phyloP scores from a whole-genome alignment of 768 basidiomycete species.

The Crucibulum laeve region DNA sequence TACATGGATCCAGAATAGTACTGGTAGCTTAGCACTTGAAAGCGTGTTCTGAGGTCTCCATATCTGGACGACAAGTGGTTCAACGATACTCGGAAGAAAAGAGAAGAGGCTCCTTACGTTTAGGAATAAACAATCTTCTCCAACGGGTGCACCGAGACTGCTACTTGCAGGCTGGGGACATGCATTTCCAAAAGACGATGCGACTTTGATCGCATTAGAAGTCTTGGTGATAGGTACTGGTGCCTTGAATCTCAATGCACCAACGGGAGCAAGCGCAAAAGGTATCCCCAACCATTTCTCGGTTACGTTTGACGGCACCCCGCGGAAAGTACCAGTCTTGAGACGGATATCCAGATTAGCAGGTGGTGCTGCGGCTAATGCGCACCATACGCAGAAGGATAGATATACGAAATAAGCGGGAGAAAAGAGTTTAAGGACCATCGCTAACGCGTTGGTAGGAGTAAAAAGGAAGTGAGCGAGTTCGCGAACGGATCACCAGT shows the following conservation, averaged over 20 bases:
- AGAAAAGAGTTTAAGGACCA: too few relatives aligned
- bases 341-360: slow-evolving; percentile 10
- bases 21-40: slow-evolving; percentile 25
- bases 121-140: slow-evolving; percentile 52
- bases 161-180: slow-evolving; percentile 43
- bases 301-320: slow-evolving; percentile 29
- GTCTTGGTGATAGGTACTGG: slow-evolving; percentile 27
- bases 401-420: neutral
- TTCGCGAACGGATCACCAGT: too few relatives aligned
- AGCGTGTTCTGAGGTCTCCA: slow-evolving; percentile 25
- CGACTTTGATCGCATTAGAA: slow-evolving; percentile 23
- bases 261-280: slow-evolving; percentile 43
- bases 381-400: too few relatives aligned
- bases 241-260: slow-evolving; percentile 38
- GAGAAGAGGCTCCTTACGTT: slow-evolving; percentile 30
- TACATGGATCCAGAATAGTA: slow-evolving; percentile 34
- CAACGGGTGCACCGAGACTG: slow-evolving; percentile 35
- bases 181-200: slow-evolving; percentile 38
- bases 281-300: slow-evolving; percentile 48
- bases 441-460: too few relatives aligned
- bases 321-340: slow-evolving; percentile 32
- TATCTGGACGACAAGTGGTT: slow-evolving; percentile 18
- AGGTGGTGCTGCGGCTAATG: neutral
- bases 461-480: too few relatives aligned
- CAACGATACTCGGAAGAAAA: neutral